A percentile compares a stretch with the other conserved stretches of the same genome.
Conservation (phyloP, 495 filamentous ascomycete species). For the Viridothelium virens region DNA sequence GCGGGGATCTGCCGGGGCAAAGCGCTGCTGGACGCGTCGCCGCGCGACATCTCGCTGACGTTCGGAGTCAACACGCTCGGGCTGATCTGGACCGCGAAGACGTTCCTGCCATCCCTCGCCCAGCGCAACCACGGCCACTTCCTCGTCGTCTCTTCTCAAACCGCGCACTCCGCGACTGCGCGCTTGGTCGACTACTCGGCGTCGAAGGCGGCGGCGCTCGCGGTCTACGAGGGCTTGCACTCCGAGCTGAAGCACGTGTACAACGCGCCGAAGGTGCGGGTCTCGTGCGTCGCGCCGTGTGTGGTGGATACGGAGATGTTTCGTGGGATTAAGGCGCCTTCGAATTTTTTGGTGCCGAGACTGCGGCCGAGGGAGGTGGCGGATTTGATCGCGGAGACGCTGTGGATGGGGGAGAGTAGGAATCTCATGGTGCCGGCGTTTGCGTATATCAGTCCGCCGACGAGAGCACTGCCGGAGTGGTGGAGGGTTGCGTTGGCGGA, state of each 20-base stretch:
- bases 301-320: constrained; percentile 30
- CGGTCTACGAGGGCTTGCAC: constrained; percentile 43
- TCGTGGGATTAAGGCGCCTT: constrained; percentile 13
- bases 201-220: constrained; percentile 50
- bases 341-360: constrained; percentile 12
- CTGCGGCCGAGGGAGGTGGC: constrained; percentile 8
- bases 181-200: constrained; percentile 49
- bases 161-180: constrained; percentile 44
- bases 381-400: neutral
- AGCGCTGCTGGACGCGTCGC: constrained; percentile 42
- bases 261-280: constrained; percentile 30
- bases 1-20: constrained; percentile 47
- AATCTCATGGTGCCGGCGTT: constrained; percentile 13
- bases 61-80: constrained; percentile 54
- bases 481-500: constrained; percentile 11
- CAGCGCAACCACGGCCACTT: constrained; percentile 53
- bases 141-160: constrained; percentile 49
- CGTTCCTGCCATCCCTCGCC: constrained; percentile 56
- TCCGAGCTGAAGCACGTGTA: constrained; percentile 33
- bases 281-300: constrained; percentile 32
- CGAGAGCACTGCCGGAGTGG: constrained; percentile 14
- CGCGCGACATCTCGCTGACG: constrained; percentile 41
- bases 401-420: constrained; percentile 11
- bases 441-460: constrained; percentile 16
- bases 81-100: constrained; percentile 50